Evolutionary conservation across 78 protist species (phyloP), one percentile per base, ranked within the genome.

Genomic region (Polysphondylium violaceum): DNA sequence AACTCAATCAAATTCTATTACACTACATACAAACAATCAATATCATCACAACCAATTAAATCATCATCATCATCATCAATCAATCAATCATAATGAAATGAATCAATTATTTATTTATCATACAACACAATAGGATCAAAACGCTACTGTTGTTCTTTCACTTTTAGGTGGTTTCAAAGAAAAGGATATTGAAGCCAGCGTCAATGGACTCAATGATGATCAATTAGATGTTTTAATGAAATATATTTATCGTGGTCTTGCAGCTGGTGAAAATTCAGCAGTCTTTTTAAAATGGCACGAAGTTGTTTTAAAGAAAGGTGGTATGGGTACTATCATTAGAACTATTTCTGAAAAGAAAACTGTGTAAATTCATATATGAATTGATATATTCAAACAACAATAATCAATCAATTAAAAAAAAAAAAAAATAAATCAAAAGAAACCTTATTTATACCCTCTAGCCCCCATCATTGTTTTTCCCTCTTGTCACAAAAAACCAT

Each of bases 281-380:
- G 27, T 74, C 86, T 59, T 94, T 56, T 87, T 94, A 94, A 94
- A 94, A 77, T 94, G 96, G 96, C 92, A 78, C 87, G 96, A 77
- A 67, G 12, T 87, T 23, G 69, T 68, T 36, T 61, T 88, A 50
- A 65, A 88, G 61, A 94, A 88, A 77, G 87, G 88, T 61, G 96
- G 96, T 63, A 40, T 81, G 40, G 96, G 96, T 41, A 56, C 92
- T 5, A 87, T 94, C 33, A 69, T 94, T 47, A 47, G 96, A 40
- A 86, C 68, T 51, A 65, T 94, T 71, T 64, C 92, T 71, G 94
- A 94, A 64, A 83, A 73, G 71, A 60, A 68, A 27, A 58, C 92
- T 47, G 87, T 93, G 41, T 93, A 81, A 92, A 59, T n/a, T 36
- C 2, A 38, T 36, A 65, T 38, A 61, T 12, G 17, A 16, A 33